A percentile compares a stretch with the other conserved stretches of the same genome.
Conservation (phyloP, 2,329 filamentous ascomycete species). For the Pyrenophora tritici-repentis region DNA sequence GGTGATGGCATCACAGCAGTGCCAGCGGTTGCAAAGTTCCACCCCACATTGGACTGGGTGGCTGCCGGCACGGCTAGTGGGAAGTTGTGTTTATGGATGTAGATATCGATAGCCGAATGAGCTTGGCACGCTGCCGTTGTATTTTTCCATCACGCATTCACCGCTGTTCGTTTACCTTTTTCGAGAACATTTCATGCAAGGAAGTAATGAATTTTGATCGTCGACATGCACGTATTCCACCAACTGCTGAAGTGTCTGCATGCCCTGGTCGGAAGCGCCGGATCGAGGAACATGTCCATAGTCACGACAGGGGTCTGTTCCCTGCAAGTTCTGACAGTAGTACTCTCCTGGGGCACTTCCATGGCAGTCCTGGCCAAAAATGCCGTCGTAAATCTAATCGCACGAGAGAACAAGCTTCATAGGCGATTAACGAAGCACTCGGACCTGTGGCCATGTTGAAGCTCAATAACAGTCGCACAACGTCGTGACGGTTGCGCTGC, state of each 20-base stretch:
- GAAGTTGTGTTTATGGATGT: conserved; percentile 92
- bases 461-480: not conserved
- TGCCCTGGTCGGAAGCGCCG: conserved; percentile 2
- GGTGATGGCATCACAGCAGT: conserved; percentile 93
- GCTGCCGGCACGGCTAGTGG: conserved; percentile 89
- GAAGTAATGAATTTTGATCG: conserved; percentile 3
- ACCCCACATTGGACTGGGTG: conserved; percentile 87
- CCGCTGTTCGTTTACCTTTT: conserved; percentile 4
- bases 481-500: not conserved
- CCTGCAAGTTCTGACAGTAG: not conserved
- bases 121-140: not conserved
- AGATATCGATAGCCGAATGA: conserved; percentile 1
- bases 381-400: not conserved
- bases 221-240: conserved; percentile 1
- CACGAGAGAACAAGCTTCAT: not conserved
- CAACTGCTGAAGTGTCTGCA: not conserved
- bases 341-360: not conserved
- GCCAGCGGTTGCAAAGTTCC: conserved; percentile 88
- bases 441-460: not conserved
- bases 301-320: conserved; percentile 4
- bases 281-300: conserved; percentile 10
- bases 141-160: conserved; percentile 2
- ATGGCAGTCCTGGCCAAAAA: not conserved
- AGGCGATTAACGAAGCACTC: not conserved
- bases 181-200: conserved; percentile 2